phyloP scores from a whole-genome alignment of 148 eudicot species.

The Silene uniflora region DNA sequence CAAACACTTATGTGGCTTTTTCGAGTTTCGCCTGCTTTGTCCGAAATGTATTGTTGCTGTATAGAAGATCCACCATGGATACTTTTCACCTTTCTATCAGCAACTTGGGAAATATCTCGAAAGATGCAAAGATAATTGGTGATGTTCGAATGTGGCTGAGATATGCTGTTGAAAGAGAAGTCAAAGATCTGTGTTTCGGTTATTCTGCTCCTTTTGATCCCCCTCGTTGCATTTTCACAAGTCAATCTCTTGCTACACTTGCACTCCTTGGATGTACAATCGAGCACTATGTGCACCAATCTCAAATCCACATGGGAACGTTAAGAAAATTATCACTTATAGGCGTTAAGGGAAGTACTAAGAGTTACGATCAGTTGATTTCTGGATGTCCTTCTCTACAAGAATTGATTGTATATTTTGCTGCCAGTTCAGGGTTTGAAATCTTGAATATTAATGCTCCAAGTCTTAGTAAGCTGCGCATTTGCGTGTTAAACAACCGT shows the following conservation, averaged over 20 bases:
- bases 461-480: background rate
- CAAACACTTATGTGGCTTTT: background rate
- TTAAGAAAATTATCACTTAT: background rate
- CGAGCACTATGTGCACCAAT: background rate
- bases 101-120: background rate
- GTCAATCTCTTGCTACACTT: slow-evolving; percentile 10
- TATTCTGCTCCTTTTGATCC: background rate
- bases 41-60: background rate
- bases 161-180: background rate
- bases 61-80: slow-evolving; percentile 3
- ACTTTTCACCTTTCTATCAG: background rate
- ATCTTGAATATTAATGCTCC: background rate
- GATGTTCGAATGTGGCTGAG: slow-evolving; percentile 6
- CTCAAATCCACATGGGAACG: background rate
- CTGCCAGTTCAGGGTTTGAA: background rate
- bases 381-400: slow-evolving; percentile 8
- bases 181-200: background rate
- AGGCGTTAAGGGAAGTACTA: background rate
- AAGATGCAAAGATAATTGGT: background rate
- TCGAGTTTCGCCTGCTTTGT: background rate
- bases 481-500: background rate
- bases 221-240: background rate
- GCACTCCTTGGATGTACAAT: background rate
- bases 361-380: background rate
- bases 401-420: background rate